Percentiles rank a stretch among this genome's conserved stretches.
Conservation (phyloP, 441 rosid species). For the Bruguiera hainesii region DNA sequence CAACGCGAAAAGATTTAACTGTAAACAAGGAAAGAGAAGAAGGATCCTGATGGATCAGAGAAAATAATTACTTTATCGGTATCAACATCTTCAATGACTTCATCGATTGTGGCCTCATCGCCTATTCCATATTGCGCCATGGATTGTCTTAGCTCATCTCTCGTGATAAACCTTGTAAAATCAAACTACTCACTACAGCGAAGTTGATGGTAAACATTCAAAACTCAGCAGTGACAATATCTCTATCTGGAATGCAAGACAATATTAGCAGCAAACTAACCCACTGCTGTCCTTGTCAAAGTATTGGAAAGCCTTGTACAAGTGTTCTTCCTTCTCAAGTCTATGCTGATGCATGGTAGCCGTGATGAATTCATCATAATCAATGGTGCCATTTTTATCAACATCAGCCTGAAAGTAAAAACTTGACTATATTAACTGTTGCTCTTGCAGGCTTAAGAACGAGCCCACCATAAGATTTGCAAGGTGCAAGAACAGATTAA, state of each 20-base stretch:
- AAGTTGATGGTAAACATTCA: not conserved
- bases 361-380: slow-evolving; percentile 68
- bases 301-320: slow-evolving; percentile 70
- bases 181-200: not conserved
- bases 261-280: slow-evolving; percentile 27
- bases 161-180: slow-evolving; percentile 56
- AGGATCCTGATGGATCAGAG: not conserved
- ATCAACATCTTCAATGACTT: slow-evolving; percentile 75
- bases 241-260: not conserved
- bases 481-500: not conserved
- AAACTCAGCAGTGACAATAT: not conserved
- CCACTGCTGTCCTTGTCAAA: slow-evolving; percentile 76
- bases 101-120: slow-evolving; percentile 73
- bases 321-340: slow-evolving; percentile 69
- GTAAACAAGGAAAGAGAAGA: not conserved
- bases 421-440: too few species aligned
- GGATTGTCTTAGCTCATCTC: slow-evolving; percentile 78
- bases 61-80: slow-evolving; percentile 38
- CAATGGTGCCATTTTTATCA: slow-evolving; percentile 70
- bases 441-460: too few species aligned
- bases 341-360: slow-evolving; percentile 83
- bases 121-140: slow-evolving; percentile 79
- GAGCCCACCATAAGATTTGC: too few species aligned
- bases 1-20: not conserved
- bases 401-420: slow-evolving; percentile 58